phyloP scores from a whole-genome alignment of 2,329 filamentous ascomycete genomes.

The Aspergillus spinulosporus region DNA sequence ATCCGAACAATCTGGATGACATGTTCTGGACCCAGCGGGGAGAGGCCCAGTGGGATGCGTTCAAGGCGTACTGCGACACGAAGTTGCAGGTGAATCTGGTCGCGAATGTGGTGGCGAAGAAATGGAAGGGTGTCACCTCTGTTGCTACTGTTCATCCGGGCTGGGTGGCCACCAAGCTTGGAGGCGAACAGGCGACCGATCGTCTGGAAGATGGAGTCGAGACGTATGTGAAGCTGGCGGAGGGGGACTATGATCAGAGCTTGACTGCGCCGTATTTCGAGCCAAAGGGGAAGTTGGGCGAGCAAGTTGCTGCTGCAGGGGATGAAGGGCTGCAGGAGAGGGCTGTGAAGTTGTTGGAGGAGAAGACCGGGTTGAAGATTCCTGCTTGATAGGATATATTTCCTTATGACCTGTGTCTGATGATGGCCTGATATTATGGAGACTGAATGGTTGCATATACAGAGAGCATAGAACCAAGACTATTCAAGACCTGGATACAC shows the following conservation, averaged over 20 bases:
- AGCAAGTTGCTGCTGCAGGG: slow-evolving; percentile 14
- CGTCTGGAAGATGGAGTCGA: slow-evolving; percentile 49
- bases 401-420: too few species aligned
- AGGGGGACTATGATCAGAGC: slow-evolving; percentile 27
- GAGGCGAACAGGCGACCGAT: slow-evolving; percentile 48
- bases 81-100: slow-evolving; percentile 59
- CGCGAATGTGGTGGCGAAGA: slow-evolving; percentile 53
- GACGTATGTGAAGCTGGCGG: slow-evolving; percentile 51
- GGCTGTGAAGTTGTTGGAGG: slow-evolving; percentile 24
- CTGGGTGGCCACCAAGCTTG: slow-evolving; percentile 57
- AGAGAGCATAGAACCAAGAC: too few species aligned
- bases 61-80: slow-evolving; percentile 52
- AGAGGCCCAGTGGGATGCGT: slow-evolving; percentile 35
- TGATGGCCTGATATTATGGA: too few species aligned
- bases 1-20: slow-evolving; percentile 39
- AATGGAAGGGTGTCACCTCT: slow-evolving; percentile 44
- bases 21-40: slow-evolving; percentile 42
- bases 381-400: background rate
- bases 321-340: slow-evolving; percentile 23
- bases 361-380: slow-evolving; percentile 18
- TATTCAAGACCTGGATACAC: too few species aligned
- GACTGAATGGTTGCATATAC: too few species aligned
- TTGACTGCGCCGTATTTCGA: slow-evolving; percentile 25
- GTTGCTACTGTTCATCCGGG: slow-evolving; percentile 53
- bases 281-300: slow-evolving; percentile 21